Conservation (phyloP, 2,329 filamentous ascomycete genomes). For the Graphilbum fragrans region DNA sequence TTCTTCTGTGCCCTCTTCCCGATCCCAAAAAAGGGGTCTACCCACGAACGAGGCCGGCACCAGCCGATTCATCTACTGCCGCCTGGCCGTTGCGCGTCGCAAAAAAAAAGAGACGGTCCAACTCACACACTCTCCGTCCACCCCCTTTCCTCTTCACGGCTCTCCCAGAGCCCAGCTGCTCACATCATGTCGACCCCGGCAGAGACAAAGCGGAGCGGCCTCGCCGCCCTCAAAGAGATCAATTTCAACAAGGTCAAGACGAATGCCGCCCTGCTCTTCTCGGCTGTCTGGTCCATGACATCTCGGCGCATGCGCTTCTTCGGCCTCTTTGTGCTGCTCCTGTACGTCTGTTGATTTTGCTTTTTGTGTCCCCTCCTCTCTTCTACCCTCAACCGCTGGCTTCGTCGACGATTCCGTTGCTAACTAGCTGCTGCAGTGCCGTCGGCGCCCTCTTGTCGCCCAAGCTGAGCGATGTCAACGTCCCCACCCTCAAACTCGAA, state of each 20-base stretch:
- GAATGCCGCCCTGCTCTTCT: constrained; percentile 6
- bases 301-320: constrained; percentile 21
- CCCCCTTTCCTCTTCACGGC: no score
- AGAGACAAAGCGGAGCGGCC: constrained; percentile 5
- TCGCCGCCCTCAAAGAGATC: constrained; percentile 7
- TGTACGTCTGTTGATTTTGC: constrained; percentile 13
- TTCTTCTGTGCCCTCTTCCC: no score
- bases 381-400: no score
- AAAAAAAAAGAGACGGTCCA: no score
- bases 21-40: no score
- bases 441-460: constrained; percentile 5
- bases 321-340: constrained; percentile 17
- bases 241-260: constrained; percentile 5
- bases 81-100: no score
- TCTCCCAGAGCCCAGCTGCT: not conserved
- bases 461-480: not conserved
- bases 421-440: not conserved
- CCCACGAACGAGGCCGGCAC: no score
- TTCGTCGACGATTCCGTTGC: not conserved
- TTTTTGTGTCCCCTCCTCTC: not conserved
- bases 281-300: constrained; percentile 20
- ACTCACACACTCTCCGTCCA: no score
- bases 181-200: constrained; percentile 3
- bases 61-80: no score
- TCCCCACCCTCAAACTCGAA: constrained; percentile 17